A percentile compares a stretch with the other conserved stretches of the same genome.
phyloP scores from a whole-genome alignment of 1,284 basidiomycete species.

The Marasmius oreades region DNA sequence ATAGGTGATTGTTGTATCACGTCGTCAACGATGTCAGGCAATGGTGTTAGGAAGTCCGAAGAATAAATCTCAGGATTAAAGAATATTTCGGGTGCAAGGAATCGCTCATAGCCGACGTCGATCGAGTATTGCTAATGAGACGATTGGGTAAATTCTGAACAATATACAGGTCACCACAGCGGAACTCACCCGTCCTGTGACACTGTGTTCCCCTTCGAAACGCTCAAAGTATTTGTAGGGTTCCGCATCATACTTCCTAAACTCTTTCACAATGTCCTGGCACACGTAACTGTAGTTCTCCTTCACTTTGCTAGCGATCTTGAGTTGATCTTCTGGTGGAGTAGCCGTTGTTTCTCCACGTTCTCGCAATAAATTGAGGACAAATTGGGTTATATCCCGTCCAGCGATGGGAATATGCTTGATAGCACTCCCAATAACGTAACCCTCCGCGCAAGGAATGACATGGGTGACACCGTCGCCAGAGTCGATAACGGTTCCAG shows the following conservation, averaged over 20 bases:
- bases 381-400: conserved; percentile 96
- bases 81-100: conserved; percentile 98
- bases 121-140: conserved; percentile 75
- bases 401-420: conserved; percentile 99
- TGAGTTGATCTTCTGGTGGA: conserved; percentile 95
- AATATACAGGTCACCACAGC: not conserved
- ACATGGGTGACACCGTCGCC: conserved; percentile 99
- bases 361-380: conserved; percentile 94
- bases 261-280: conserved; percentile 99
- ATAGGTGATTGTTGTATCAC: conserved; percentile 97
- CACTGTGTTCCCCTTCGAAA: conserved; percentile 90
- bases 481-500: conserved; percentile 97
- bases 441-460: conserved; percentile 96
- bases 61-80: conserved; percentile 99
- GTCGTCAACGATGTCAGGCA: conserved; percentile 94
- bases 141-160: conserved; percentile 4
- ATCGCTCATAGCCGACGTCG: conserved; percentile 98
- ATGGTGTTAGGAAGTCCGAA: conserved; percentile 96
- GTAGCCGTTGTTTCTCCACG: conserved; percentile 89
- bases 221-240: conserved; percentile 96
- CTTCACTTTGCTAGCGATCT: conserved; percentile 93
- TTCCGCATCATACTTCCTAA: conserved; percentile 96
- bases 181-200: conserved; percentile 82
- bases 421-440: conserved; percentile 98
- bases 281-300: conserved; percentile 99